Evolutionary conservation across 192 early-diverging fungal genomes (phyloP).

Genomic region (Coemansia sp.): DNA sequence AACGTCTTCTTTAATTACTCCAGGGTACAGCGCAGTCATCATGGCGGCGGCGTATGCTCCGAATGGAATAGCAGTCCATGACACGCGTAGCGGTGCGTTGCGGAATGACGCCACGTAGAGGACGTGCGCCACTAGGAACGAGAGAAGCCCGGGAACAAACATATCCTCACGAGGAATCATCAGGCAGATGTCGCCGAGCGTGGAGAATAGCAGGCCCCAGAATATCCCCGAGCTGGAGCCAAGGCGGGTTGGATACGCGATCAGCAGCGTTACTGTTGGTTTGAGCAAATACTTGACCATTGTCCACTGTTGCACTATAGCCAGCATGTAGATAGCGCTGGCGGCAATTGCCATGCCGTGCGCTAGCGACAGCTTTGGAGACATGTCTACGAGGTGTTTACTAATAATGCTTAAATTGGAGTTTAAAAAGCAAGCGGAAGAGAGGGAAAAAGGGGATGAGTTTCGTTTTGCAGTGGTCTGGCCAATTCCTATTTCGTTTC

Average conservation of each 20-base stretch:
- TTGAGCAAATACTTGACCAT: conserved; percentile 36
- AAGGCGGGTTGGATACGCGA: conserved; percentile 20
- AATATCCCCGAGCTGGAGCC: conserved; percentile 8
- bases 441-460: no score
- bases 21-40: conserved; percentile 18
- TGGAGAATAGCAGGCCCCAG: conserved; percentile 32
- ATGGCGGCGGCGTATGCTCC: conserved; percentile 26
- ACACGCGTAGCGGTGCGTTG: conserved; percentile 1
- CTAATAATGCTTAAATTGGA: no score
- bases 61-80: conserved; percentile 28
- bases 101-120: conserved; percentile 27
- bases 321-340: conserved; percentile 23
- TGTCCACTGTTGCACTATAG: conserved; percentile 16
- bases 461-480: neutral
- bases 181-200: conserved; percentile 36
- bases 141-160: conserved; percentile 43
- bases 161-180: conserved; percentile 35
- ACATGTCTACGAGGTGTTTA: no score
- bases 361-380: neutral
- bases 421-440: neutral
- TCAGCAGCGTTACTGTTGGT: conserved; percentile 41
- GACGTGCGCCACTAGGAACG: conserved; percentile 46
- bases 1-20: conserved; percentile 20
- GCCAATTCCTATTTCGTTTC: neutral
- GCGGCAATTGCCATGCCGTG: conserved; percentile 16